Percentiles rank a stretch among this genome's conserved stretches.
Evolutionary conservation across 2,329 filamentous ascomycete genomes (phyloP).

Genomic region (Fusarium stilboides): DNA sequence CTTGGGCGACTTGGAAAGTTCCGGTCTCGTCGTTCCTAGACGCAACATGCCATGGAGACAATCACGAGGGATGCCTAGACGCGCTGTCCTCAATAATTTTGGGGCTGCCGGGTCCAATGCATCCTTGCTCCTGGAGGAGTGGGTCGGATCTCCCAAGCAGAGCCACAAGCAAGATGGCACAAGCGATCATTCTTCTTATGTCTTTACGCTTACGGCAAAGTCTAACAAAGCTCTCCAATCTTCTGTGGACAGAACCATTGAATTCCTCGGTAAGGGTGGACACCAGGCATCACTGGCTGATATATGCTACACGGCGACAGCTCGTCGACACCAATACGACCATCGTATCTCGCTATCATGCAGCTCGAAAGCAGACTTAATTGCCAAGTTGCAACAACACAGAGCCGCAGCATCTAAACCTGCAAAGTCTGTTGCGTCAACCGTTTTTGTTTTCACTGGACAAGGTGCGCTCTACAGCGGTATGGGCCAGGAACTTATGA

Average conservation of each 20-base stretch:
- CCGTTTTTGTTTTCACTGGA: background rate
- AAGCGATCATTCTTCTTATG: background rate
- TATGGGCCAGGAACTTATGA: slow-evolving; percentile 1
- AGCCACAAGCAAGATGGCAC: background rate
- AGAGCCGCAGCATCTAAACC: background rate
- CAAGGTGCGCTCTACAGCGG: slow-evolving; percentile 3
- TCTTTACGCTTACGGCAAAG: background rate
- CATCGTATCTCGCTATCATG: background rate
- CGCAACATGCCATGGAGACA: background rate
- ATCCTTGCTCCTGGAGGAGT: slow-evolving; percentile 9
- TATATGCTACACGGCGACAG: slow-evolving; percentile 8
- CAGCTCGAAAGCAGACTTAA: background rate
- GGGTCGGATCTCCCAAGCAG: background rate
- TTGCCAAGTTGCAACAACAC: background rate
- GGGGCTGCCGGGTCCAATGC: slow-evolving; percentile 12
- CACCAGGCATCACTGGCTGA: background rate
- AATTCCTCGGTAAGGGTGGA: background rate
- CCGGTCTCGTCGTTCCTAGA: background rate
- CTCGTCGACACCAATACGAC: slow-evolving; percentile 1
- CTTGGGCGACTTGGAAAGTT: background rate
- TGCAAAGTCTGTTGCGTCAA: background rate
- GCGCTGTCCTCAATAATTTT: slow-evolving; percentile 15
- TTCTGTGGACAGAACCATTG: background rate
- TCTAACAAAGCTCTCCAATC: background rate
- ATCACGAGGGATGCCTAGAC: background rate